A percentile compares a stretch with the other conserved stretches of the same genome.
Evolutionary conservation across 352 stramenopile genomes (phyloP).

Genomic region (Phytophthora kernoviae): DNA sequence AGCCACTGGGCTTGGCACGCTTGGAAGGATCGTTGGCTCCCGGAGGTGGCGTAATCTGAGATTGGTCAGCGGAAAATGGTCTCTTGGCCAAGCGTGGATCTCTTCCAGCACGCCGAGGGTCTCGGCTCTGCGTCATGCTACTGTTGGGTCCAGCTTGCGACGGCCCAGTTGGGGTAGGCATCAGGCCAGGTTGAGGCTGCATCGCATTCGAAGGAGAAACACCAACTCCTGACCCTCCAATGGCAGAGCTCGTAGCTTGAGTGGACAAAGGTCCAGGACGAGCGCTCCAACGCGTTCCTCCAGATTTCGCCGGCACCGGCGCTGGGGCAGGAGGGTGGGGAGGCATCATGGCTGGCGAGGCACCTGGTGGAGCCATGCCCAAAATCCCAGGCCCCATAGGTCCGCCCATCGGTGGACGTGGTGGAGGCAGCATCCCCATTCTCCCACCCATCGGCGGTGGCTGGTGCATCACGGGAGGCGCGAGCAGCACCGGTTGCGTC

Average conservation of each 20-base stretch:
- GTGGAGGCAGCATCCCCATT: constrained; percentile 40
- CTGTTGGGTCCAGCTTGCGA: constrained; percentile 31
- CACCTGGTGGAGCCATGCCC: constrained; percentile 45
- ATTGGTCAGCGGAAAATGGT: constrained; percentile 27
- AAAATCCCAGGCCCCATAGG: constrained; percentile 44
- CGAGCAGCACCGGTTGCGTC: constrained; percentile 58
- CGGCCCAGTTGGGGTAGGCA: constrained; percentile 28
- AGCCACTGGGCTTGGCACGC: constrained; percentile 26
- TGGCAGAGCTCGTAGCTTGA: constrained; percentile 29
- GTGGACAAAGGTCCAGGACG: constrained; percentile 54
- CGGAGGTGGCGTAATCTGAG: constrained; percentile 18
- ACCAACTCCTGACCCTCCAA: constrained; percentile 26
- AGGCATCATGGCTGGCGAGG: constrained; percentile 25
- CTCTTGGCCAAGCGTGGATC: constrained; percentile 67
- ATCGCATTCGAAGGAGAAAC: constrained; percentile 32
- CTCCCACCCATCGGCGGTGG: constrained; percentile 30
- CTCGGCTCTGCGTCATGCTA: constrained; percentile 44
- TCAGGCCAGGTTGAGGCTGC: constrained; percentile 33
- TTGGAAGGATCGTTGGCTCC: constrained; percentile 32
- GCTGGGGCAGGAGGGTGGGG: constrained; percentile 25
- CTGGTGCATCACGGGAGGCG: constrained; percentile 43
- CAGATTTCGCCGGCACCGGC: constrained; percentile 42
- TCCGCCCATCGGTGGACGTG: constrained; percentile 35
- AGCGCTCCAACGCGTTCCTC: constrained; percentile 68
- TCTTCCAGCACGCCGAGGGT: constrained; percentile 55